Percentiles rank a stretch among this genome's conserved stretches.
phyloP scores from a whole-genome alignment of 306 rosid species.

The Begonia peltatifolia region DNA sequence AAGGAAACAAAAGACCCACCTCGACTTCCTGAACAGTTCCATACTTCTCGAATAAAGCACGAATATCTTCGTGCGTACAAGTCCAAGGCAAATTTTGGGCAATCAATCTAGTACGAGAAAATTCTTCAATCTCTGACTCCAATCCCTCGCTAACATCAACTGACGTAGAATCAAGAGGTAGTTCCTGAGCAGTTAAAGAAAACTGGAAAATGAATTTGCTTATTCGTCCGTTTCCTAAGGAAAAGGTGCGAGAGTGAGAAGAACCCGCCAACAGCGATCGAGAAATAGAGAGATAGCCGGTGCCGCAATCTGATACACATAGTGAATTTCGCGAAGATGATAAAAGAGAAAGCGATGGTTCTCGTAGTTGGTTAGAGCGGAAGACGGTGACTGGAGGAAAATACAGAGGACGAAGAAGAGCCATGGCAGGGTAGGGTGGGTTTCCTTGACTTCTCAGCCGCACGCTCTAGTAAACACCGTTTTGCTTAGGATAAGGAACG shows the following conservation, averaged over 20 bases:
- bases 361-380: constrained; percentile 16
- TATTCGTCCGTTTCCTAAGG: constrained; percentile 13
- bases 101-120: constrained; percentile 42
- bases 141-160: constrained; percentile 9
- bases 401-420: constrained; percentile 27
- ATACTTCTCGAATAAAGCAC: constrained; percentile 51
- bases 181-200: constrained; percentile 37
- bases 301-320: constrained; percentile 5
- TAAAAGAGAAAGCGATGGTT: constrained; percentile 9
- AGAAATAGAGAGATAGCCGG: constrained; percentile 16
- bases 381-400: constrained; percentile 18
- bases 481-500: constrained; percentile 10
- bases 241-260: constrained; percentile 9
- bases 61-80: constrained; percentile 72
- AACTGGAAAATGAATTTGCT: constrained; percentile 16
- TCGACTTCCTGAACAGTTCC: constrained; percentile 72
- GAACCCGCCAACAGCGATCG: constrained; percentile 16
- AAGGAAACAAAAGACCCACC: constrained; percentile 21
- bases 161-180: constrained; percentile 15
- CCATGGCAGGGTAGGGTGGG: constrained; percentile 27
- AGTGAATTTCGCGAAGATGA: constrained; percentile 16
- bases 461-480: background rate
- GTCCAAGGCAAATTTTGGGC: constrained; percentile 91
- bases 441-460: background rate
- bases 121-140: constrained; percentile 22